Base-by-base conservation (phyloP, 805 yeast genomes). In the Yamadazyma phyllophila region DNA sequence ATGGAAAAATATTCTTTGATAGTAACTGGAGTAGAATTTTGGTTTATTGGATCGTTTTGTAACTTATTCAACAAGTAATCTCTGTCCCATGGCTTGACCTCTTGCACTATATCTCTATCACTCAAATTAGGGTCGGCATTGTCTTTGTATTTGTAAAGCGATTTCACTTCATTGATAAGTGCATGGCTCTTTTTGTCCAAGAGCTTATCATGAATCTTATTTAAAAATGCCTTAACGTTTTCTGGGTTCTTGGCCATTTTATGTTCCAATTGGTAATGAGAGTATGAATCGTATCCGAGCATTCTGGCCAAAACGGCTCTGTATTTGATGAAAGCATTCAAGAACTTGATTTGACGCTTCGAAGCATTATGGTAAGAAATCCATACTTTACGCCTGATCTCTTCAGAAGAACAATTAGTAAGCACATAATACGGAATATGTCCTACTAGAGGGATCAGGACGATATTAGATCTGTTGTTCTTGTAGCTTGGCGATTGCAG, bases 61-160 rank as follows among this genome's bases (percentile, higher is more conserved):
- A 56, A 47, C 40, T 61, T 57, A 4, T 53, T 45, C 30, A 69
- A 54, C 20, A 77, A 52, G 48, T 77, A 91, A 51, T 90, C 96
- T 49, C 96, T 76, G 63, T 94, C 98, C 98, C 98, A 94, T 1
- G 97, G 97, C 48, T 81, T 77, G 27, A 90, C 73, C 10, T 63
- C 61, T 7, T 65, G 64, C 4, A 78, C 60, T 2, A 81, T 64
- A 16, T 75, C 74, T 26, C 55, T 54, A 30, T 53, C 52, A 26
- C 48, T 11, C 12, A 48, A 34, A 1, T 34, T 31, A 14, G 34
- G 4, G 9, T 51, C 46, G 10, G 45, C 35, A 8, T 46, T 54
- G 2, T 51, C 57, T 41, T 64, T 66, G 34, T 51, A 56, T 26
- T 66, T 59, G 24, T 78, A 74, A 29, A 88, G 65, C 4, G 61